phyloP scores from a whole-genome alignment of 768 basidiomycete species.

The Porphyrellus cyaneotinctus region DNA sequence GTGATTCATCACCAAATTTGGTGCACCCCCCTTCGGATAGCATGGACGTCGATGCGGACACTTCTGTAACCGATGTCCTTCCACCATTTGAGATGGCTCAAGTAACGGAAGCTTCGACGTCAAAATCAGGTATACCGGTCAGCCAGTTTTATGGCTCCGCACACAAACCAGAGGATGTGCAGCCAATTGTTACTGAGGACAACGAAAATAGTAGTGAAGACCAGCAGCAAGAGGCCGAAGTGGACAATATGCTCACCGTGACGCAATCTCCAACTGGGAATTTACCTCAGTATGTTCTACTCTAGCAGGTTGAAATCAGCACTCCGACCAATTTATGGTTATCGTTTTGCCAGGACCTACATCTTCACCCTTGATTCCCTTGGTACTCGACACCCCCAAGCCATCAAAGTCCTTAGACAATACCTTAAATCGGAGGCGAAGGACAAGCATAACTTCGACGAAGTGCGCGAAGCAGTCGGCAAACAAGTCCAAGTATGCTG shows the following conservation, averaged over 20 bases:
- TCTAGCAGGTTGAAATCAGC: not conserved
- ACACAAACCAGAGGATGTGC: not conserved
- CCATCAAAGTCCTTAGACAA: conserved; percentile 50
- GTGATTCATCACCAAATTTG: conserved; percentile 17
- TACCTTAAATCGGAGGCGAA: conserved; percentile 78
- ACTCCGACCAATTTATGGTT: not conserved
- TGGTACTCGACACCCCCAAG: conserved; percentile 65
- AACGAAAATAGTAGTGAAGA: conserved; percentile 29
- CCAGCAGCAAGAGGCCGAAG: conserved; percentile 30
- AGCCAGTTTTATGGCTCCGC: conserved; percentile 21
- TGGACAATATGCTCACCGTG: conserved; percentile 29
- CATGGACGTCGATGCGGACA: conserved; percentile 27
- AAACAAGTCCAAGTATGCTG: conserved; percentile 50
- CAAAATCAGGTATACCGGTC: conserved; percentile 17
- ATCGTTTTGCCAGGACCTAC: conserved; percentile 49
- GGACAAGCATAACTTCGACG: conserved; percentile 54
- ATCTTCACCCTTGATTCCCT: conserved; percentile 92
- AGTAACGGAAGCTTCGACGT: not conserved
- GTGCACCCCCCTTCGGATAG: conserved; percentile 17
- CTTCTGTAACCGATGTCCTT: not conserved
- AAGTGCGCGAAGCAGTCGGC: conserved; percentile 39
- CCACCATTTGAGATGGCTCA: not conserved
- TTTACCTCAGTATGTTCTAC: conserved; percentile 21
- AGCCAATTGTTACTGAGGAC: conserved; percentile 11
- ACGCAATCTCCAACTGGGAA: conserved; percentile 13